Evolutionary conservation across 2,329 filamentous ascomycete species (phyloP).

Genomic region (Dendryphion nanum): DNA sequence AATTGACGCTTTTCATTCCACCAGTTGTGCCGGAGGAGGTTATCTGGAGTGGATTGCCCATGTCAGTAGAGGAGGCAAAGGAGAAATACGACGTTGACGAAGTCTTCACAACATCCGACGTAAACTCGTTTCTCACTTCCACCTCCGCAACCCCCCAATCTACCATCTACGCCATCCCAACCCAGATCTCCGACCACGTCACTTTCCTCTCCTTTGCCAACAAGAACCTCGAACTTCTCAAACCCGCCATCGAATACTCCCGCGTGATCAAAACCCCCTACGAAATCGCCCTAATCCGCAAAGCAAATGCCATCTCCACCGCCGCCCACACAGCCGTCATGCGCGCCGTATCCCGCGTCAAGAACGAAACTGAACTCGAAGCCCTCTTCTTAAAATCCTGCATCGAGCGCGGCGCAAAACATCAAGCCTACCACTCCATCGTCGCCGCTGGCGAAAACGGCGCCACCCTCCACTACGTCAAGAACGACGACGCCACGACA

Average conservation of each 20-base stretch:
- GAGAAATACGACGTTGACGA: conserved; percentile 62
- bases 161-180: conserved; percentile 72
- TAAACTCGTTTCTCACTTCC: conserved; percentile 69
- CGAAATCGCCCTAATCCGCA: conserved; percentile 77
- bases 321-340: conserved; percentile 74
- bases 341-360: conserved; percentile 58
- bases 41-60: conserved; percentile 88
- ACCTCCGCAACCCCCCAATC: conserved; percentile 46
- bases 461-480: conserved; percentile 83
- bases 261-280: conserved; percentile 83
- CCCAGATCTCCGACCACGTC: conserved; percentile 71
- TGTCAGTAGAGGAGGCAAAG: conserved; percentile 72
- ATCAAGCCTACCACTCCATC: conserved; percentile 87
- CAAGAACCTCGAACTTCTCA: conserved; percentile 57
- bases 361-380: conserved; percentile 81
- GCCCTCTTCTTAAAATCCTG: conserved; percentile 76
- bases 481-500: conserved; percentile 39
- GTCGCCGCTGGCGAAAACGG: conserved; percentile 77
- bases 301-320: conserved; percentile 77
- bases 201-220: conserved; percentile 69
- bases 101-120: conserved; percentile 68
- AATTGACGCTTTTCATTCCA: conserved; percentile 86
- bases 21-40: conserved; percentile 84
- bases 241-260: conserved; percentile 72
- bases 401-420: conserved; percentile 70